These are phyloP conservation scores for Botrytis cinerea DNA, from an alignment of 2,329 filamentous ascomycete species.

Conservation along the genomic window DNA sequence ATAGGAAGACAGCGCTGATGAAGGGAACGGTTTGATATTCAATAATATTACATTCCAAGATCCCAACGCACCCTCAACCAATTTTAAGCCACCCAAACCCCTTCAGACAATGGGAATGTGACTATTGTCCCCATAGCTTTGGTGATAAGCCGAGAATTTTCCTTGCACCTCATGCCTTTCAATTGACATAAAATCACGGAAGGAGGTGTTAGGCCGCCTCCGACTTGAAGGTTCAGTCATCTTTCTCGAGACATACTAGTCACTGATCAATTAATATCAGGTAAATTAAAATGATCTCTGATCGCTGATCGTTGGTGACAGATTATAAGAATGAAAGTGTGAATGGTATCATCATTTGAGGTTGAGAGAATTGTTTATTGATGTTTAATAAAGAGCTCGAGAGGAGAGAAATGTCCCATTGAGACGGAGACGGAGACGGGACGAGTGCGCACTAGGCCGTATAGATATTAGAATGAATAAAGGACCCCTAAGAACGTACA, in stretches of 20 bases:
- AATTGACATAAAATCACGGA: neutral
- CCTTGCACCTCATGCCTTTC: neutral
- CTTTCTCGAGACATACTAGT: neutral
- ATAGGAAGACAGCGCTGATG: neutral
- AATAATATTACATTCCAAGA: slow-evolving; percentile 12
- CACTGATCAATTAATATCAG: neutral
- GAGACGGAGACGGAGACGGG: neutral
- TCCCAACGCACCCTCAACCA: neutral
- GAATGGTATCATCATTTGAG: neutral
- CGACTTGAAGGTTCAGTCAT: neutral
- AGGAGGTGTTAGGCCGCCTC: neutral
- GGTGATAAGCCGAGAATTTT: slow-evolving; percentile 9
- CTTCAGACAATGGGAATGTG: neutral
- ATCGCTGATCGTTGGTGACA: neutral
- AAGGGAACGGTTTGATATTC: neutral
- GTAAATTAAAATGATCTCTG: neutral
- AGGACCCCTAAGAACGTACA: neutral
- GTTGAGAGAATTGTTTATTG: neutral
- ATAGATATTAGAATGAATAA: neutral
- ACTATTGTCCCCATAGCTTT: neutral
- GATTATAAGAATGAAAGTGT: neutral
- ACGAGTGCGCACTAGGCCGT: neutral
- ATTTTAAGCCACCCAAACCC: neutral
- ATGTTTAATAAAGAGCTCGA: neutral
- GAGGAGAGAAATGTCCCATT: neutral